phyloP scores from a whole-genome alignment of 495 filamentous ascomycete species.

The Trichoderma asperelloides region DNA sequence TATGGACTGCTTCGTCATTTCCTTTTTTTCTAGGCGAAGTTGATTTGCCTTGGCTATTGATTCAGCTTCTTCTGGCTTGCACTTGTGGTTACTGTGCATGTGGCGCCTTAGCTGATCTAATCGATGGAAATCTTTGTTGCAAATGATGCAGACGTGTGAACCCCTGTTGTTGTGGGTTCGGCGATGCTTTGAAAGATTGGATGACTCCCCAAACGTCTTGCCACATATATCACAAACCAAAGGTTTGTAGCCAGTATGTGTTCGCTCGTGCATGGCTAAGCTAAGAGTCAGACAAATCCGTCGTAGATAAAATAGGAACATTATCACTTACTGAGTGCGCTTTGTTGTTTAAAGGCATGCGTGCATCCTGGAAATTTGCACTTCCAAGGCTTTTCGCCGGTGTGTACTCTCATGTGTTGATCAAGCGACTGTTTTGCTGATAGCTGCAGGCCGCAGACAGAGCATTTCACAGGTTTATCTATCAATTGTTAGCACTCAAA shows the following conservation, averaged over 20 bases:
- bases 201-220: conserved; percentile 45
- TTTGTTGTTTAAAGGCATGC: conserved; percentile 48
- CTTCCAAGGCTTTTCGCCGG: conserved; percentile 49
- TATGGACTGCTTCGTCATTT: no score
- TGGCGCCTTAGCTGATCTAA: conserved; percentile 46
- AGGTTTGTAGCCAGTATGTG: conserved; percentile 40
- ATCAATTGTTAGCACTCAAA: conserved; percentile 10
- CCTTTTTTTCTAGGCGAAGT: not conserved
- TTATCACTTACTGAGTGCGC: conserved; percentile 40
- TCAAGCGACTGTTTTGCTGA: conserved; percentile 51
- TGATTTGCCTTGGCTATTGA: not conserved
- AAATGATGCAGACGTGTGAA: conserved; percentile 41
- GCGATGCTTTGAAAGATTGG: conserved; percentile 46
- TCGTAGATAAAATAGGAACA: not conserved
- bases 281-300: not conserved
- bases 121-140: conserved; percentile 45
- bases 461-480: conserved; percentile 52
- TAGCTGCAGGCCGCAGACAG: conserved; percentile 45
- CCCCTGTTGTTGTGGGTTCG: conserved; percentile 42
- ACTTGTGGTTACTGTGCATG: conserved; percentile 27
- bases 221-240: conserved; percentile 39
- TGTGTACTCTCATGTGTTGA: conserved; percentile 53
- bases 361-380: conserved; percentile 41
- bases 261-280: conserved; percentile 48
- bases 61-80: conserved; percentile 12